Percentiles rank a stretch among this genome's conserved stretches.
These are phyloP conservation scores for Jasminum sambac DNA, from an alignment of 257 asterid genomes.

Conservation along the genomic window DNA sequence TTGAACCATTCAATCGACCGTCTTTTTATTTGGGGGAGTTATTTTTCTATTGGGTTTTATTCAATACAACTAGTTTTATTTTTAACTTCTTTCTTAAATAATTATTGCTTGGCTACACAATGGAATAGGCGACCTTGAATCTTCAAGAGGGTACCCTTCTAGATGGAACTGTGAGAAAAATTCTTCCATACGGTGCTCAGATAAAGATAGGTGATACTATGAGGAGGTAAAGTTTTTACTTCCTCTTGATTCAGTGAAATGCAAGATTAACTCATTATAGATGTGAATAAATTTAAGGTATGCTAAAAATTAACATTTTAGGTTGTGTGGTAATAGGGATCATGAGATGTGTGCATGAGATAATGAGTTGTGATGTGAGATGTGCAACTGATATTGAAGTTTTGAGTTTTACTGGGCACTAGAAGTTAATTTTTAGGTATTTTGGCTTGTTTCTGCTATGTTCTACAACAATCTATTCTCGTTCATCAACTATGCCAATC, in stretches of 20 bases:
- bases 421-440: neutral
- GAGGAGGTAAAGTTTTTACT: conserved; percentile 55
- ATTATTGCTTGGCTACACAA: conserved; percentile 24
- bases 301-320: neutral
- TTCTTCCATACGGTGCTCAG: conserved; percentile 90
- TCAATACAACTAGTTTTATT: conserved; percentile 3
- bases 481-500: neutral
- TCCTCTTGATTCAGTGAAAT: neutral
- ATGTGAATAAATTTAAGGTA: neutral
- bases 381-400: too few relatives aligned
- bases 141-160: conserved; percentile 86
- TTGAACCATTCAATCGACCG: conserved; percentile 7
- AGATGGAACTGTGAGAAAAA: conserved; percentile 76
- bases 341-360: too few relatives aligned
- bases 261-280: neutral
- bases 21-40: conserved; percentile 17
- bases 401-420: too few relatives aligned
- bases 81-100: conserved; percentile 10
- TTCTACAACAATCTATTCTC: neutral
- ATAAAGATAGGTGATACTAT: conserved; percentile 84
- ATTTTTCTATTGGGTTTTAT: conserved; percentile 5
- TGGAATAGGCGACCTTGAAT: conserved; percentile 54
- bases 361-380: too few relatives aligned
- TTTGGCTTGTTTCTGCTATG: neutral
- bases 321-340: too few relatives aligned